These are phyloP conservation scores for Acanthamoeba polyphaga DNA, from an alignment of 208 protist species.

Conservation along the genomic window DNA sequence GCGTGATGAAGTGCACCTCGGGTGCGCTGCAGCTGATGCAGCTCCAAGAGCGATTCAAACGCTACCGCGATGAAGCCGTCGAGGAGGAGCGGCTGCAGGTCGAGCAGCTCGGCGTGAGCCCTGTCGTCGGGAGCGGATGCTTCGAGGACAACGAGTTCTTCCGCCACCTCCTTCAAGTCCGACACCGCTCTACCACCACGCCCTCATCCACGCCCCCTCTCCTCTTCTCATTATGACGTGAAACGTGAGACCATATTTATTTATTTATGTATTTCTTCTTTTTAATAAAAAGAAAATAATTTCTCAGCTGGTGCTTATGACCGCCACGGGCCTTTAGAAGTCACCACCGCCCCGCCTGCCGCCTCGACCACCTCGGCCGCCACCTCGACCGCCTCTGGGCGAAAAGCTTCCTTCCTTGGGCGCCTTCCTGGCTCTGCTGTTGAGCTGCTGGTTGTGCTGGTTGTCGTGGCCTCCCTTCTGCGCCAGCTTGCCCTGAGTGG, in stretches of 20 bases:
- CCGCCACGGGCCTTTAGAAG: no score
- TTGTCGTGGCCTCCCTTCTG: constrained; percentile 16
- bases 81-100: not conserved
- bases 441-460: constrained; percentile 18
- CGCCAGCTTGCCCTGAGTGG: not conserved
- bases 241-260: not conserved
- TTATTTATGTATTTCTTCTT: no score
- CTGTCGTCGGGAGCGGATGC: constrained; percentile 21
- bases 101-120: not conserved
- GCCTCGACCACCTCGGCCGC: not conserved
- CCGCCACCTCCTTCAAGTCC: constrained; percentile 18
- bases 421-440: constrained; percentile 4
- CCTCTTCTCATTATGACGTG: not conserved
- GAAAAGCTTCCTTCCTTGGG: not conserved
- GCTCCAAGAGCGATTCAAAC: constrained; percentile 12
- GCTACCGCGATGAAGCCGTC: constrained; percentile 15
- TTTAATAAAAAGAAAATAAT: no score
- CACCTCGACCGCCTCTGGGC: not conserved
- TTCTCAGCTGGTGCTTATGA: no score
- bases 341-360: no score
- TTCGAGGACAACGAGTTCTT: constrained; percentile 68
- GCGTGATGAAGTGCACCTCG: not conserved
- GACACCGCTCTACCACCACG: constrained; percentile 6
- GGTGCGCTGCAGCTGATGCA: constrained; percentile 32
- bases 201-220: not conserved